Conservation (phyloP, 306 rosid species). For the Lotus japonicus region DNA sequence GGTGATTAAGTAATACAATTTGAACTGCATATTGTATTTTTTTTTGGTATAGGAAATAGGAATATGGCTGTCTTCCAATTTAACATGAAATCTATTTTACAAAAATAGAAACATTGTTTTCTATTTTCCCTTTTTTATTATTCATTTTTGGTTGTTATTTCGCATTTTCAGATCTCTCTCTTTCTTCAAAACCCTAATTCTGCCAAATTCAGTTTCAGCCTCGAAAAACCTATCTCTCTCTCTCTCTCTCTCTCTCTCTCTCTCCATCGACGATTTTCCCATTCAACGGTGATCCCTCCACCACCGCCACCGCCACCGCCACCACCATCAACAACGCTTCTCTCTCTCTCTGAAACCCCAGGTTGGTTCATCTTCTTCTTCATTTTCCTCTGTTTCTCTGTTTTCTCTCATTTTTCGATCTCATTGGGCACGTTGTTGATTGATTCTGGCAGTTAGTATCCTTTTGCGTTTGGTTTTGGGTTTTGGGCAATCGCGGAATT, state of each 20-base stretch:
- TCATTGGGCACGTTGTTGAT: slow-evolving; percentile 1
- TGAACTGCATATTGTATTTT: no score
- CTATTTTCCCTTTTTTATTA: not conserved
- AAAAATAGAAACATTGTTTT: not conserved
- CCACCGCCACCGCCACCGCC: slow-evolving; percentile 10
- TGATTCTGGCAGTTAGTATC: not conserved
- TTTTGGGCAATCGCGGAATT: not conserved
- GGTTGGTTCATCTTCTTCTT: slow-evolving; percentile 31
- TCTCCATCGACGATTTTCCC: slow-evolving; percentile 25
- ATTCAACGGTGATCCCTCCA: slow-evolving; percentile 25
- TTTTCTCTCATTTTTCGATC: not conserved
- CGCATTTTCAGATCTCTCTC: slow-evolving; percentile 19
- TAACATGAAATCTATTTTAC: not conserved
- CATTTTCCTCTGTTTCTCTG: not conserved
- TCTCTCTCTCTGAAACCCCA: slow-evolving; percentile 11
- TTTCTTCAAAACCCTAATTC: slow-evolving; percentile 67
- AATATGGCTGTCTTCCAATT: no score
- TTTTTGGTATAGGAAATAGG: no score
- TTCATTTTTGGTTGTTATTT: not conserved
- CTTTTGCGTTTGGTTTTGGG: not conserved
- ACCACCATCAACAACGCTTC: not conserved
- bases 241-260: slow-evolving; percentile 14
- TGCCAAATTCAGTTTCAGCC: slow-evolving; percentile 50
- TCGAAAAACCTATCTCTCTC: slow-evolving; percentile 47
- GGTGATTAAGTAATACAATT: no score